Evolutionary conservation across 2,329 filamentous ascomycete species (phyloP), one percentile per base, ranked within the genome.

Genomic region (Paraconiothyrium sp.): DNA sequence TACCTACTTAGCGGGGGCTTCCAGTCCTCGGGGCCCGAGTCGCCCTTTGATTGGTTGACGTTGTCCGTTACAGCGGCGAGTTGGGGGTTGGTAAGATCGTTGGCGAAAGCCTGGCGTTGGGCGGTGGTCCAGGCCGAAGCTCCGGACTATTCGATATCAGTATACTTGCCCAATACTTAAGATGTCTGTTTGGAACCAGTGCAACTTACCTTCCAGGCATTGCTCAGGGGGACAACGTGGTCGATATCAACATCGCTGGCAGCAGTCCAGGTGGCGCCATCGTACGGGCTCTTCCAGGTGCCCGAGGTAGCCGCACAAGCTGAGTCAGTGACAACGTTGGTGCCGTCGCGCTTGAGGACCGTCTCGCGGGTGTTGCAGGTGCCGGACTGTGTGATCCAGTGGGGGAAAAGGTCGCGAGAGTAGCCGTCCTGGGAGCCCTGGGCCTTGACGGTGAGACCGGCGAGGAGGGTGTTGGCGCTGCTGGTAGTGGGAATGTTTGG

Each of bases 221-320:
- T 92, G 74, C 90, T 89, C 63, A 96, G 77, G 0, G 92, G 92
- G 2, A 96, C 91, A 79, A 95, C 84, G 76, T 95, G 92, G 76
- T 95, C 92, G 62, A 95, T 94, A 68, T 94, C 91, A 1, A 95
- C 77, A 68, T 94, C 90, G 20, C 83, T 85, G 1, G 91, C 86
- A 0, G 82, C 81, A 0, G 87, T 90, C 89, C 90, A 93, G 1
- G 83, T 88, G 0, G 81, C 89, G 16, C 91, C 91, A 71, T 94
- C 92, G 74, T 91, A 95, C 0, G 90, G 90, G 39, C 86, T 89
- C 44, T 76, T 78, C 92, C 92, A 95, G 0, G 81, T 83, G 4
- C 92, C 92, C 3, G 86, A 87, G 0, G 84, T 89, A 0, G 90
- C 78, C 1, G 84, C 79, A 77, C 92, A 96, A 37, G 85, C 82